Percentiles rank a stretch among this genome's conserved stretches.
Evolutionary conservation across 2,329 filamentous ascomycete species (phyloP).

Genomic region (Knufia petricola): DNA sequence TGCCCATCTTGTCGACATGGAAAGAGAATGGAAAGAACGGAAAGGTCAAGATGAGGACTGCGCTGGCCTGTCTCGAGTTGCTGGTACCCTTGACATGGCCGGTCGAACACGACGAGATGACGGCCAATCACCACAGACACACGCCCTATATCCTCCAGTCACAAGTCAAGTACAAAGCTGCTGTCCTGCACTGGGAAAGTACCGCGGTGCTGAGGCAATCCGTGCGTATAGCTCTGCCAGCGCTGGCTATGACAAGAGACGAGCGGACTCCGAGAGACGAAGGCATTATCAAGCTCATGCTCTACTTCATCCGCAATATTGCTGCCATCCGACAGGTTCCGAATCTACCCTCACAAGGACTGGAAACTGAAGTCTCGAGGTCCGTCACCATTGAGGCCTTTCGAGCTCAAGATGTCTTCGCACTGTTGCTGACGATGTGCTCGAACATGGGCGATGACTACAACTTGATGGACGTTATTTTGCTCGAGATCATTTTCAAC

Average conservation of each 20-base stretch:
- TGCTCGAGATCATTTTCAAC: slow-evolving; percentile 88
- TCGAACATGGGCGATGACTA: slow-evolving; percentile 95
- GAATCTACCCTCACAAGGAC: slow-evolving; percentile 67
- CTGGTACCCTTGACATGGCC: slow-evolving; percentile 93
- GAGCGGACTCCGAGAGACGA: slow-evolving; percentile 75
- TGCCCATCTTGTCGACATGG: slow-evolving; percentile 82
- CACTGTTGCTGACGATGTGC: slow-evolving; percentile 72
- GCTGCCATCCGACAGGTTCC: slow-evolving; percentile 70
- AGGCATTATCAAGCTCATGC: slow-evolving; percentile 79
- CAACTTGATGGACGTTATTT: slow-evolving; percentile 72
- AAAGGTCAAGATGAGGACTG: slow-evolving; percentile 66
- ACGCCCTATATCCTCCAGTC: slow-evolving; percentile 79
- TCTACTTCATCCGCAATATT: slow-evolving; percentile 85
- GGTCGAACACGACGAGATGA: slow-evolving; percentile 76
- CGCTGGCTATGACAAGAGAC: slow-evolving; percentile 67
- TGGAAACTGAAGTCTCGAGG: slow-evolving; percentile 79
- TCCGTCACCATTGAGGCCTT: slow-evolving; percentile 84
- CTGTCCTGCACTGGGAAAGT: slow-evolving; percentile 73
- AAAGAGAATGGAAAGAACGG: slow-evolving; percentile 61
- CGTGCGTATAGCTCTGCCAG: slow-evolving; percentile 70
- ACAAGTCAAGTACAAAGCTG: slow-evolving; percentile 81
- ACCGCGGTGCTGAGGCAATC: slow-evolving; percentile 69
- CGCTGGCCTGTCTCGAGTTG: slow-evolving; percentile 78
- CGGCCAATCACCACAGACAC: slow-evolving; percentile 85
- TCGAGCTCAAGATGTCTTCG: slow-evolving; percentile 80